Percentiles rank a stretch among this genome's conserved stretches.
These are phyloP conservation scores for Heliamphora exappendiculata DNA, from an alignment of 148 eudicot genomes.

Conservation along the genomic window DNA sequence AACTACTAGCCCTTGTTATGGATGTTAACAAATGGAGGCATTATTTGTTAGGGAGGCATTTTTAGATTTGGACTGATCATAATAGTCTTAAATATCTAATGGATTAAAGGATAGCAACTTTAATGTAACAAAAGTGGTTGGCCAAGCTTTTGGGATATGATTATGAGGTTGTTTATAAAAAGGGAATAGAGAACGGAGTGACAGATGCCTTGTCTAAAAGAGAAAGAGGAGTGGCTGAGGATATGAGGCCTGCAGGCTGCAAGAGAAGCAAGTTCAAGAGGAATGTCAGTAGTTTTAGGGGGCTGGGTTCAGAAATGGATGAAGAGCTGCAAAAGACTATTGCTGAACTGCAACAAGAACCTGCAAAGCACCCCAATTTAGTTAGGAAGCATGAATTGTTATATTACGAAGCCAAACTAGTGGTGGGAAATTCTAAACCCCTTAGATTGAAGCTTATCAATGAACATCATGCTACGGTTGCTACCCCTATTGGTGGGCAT, in stretches of 20 bases:
- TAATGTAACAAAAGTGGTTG: not conserved
- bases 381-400: no score
- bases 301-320: no score
- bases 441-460: no score
- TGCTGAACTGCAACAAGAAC: not conserved
- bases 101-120: not conserved
- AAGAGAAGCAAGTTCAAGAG: no score
- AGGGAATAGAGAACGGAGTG: not conserved
- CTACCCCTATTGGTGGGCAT: not conserved
- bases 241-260: not conserved
- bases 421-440: no score
- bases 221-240: not conserved
- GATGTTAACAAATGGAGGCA: not conserved
- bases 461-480: no score
- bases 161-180: not conserved
- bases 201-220: not conserved
- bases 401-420: no score
- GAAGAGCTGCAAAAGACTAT: not conserved
- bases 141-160: no score
- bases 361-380: not conserved
- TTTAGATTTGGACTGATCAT: not conserved
- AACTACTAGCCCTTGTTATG: not conserved
- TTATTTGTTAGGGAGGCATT: not conserved
- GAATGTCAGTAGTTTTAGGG: no score
- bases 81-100: not conserved